Base-by-base conservation (phyloP, 169 alveolate species). In the Plasmodium cynomolgi region DNA sequence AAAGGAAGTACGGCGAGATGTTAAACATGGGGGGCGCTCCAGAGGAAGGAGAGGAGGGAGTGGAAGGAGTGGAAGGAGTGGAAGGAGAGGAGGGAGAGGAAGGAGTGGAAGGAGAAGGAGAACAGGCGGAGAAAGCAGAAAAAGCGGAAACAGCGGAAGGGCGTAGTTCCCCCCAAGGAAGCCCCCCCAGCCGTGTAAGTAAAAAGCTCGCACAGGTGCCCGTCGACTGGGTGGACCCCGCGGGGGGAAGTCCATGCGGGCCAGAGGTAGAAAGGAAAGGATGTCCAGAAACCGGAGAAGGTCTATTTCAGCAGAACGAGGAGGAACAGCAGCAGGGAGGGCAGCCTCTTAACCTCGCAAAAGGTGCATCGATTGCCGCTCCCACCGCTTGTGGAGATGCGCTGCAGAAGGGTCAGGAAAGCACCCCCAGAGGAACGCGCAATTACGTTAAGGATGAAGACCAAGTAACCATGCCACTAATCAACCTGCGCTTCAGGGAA, bases 401-500 rank as follows among this genome's bases (percentile, higher is more conserved):
- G 0, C 58, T 47, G n/a, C 6, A 37, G 44, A 47, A 9, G 58
- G n/a, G 58, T 15, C 8, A 17, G 8, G 23, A 37, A 17, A n/a
- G 56, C 77, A 26, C 47, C 47, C 9, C 31, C 34, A 72, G 23
- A 15, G 37, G 54, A 0, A 26, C 29, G 77, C 29, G 50, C 50
- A 68, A 34, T n/a, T 58, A 58, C 82, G 83, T 62, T 13, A 58
- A 15, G 39, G 50, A 80, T 29, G 73, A 90, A 90, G 94, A 90
- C 15, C 81, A 73, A 62, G 37, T 86, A 33, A 75, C 33, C 77
- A 37, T 91, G 29, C 95, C 95, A 7, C 44, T 91, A 26, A 29
- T 91, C 11, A 91, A 91, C 58, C 74, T 91, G 84, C 73, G 95
- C 33, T 91, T 72, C 37, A 91, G 75, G 44, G 95, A 91, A 82